Evolutionary conservation across 768 basidiomycete species (phyloP).

Genomic region (Peribolospora baueri): DNA sequence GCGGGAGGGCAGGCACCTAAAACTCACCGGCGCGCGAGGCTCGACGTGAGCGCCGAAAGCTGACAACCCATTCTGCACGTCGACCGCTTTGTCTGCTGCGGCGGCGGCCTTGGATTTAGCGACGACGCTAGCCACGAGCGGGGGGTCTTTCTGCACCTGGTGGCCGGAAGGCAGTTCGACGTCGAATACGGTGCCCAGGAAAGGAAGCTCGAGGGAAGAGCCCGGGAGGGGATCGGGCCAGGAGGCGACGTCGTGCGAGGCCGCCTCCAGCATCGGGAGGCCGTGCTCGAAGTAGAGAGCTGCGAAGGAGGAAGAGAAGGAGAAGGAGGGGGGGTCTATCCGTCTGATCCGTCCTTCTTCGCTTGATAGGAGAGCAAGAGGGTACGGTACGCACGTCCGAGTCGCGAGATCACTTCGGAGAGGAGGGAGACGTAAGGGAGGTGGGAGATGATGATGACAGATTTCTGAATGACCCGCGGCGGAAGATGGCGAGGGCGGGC

Average conservation of each 20-base stretch:
- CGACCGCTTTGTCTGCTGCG: conserved; percentile 1
- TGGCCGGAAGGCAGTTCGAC: conserved; percentile 42
- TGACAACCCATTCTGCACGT: background rate
- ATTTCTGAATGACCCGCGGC: too few species aligned
- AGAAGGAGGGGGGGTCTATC: too few species aligned
- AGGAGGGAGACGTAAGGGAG: too few species aligned
- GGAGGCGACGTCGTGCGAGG: conserved; percentile 57
- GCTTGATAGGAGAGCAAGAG: too few species aligned
- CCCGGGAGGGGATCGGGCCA: conserved; percentile 60
- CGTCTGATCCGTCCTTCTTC: too few species aligned
- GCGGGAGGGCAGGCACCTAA: background rate
- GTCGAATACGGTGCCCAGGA: conserved; percentile 50
- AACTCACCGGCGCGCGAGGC: background rate
- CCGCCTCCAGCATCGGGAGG: conserved; percentile 54
- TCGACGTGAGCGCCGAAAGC: conserved; percentile 1
- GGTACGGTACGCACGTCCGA: too few species aligned
- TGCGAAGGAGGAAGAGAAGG: too few species aligned
- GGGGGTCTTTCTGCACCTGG: conserved; percentile 32
- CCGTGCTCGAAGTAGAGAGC: conserved; percentile 37
- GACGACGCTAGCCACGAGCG: background rate
- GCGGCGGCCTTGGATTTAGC: conserved; percentile 1
- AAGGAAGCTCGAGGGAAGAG: conserved; percentile 46
- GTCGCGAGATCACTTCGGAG: too few species aligned
- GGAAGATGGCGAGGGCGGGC: too few species aligned
- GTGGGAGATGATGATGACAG: too few species aligned